Base-by-base conservation (phyloP, 2,329 filamentous ascomycete genomes). In the Cercospora nicotianae region DNA sequence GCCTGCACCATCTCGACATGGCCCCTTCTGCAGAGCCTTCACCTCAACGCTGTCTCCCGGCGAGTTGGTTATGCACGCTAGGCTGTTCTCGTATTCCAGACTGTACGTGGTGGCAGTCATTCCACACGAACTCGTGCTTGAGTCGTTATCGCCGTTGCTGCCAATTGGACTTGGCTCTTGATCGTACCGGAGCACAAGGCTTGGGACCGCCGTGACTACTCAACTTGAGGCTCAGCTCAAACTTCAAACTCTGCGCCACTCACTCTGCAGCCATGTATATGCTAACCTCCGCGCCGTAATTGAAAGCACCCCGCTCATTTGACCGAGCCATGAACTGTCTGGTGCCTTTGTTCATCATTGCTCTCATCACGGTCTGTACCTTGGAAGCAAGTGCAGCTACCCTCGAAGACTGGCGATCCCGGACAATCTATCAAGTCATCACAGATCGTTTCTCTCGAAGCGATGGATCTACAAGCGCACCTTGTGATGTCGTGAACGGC, bases 371-470 rank as follows among this genome's bases (percentile, higher is more conserved):
- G 13, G 31, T 62, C 53, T 60, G 48, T 12, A 6, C 23, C 39
- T 28, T 39, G 28, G 31, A 28, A 6, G 48, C 59, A 30, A 64
- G 31, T 64, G 77, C 75, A 48, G 79, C 79, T 13, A 75, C 75
- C 57, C 68, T 75, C 53, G 77, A 78, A 23, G 72, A 80, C 62
- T 81, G 79, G 79, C 75, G 78, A n/a, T 68, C 70, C 7, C 72
- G 76, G 31, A 78, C 78, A 7, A 78, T 81, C 48, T 81, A 81
- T 69, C 80, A 81, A 69, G 72, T 81, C 9, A 66, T 81, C 23
- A 81, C 79, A 16, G 79, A 81, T 70, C 74, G 79, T 68, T 80
- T 79, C 65, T 76, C 76, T 6, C 72, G 73, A 53, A 68, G 72
- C 6, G 70, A 74, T 67, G 69, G 69, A 45, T 74, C 71, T n/a